A percentile compares a stretch with the other conserved stretches of the same genome.
Conservation (phyloP, 75 land plant genomes). For the Pinus albicaulis region DNA sequence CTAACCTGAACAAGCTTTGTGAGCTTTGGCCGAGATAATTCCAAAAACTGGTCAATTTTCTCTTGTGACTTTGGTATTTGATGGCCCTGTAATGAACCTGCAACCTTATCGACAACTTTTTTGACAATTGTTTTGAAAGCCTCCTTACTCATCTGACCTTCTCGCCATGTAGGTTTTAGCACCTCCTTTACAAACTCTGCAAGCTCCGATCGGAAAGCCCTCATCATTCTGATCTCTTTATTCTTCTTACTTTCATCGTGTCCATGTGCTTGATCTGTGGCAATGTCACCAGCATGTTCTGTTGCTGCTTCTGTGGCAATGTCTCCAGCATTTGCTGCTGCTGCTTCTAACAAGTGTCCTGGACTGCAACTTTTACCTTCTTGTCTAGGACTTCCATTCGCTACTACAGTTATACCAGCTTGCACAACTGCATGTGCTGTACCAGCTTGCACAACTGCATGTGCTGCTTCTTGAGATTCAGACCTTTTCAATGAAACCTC, state of each 20-base stretch:
- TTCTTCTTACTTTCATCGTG: constrained; percentile 40
- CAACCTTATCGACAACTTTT: constrained; percentile 92
- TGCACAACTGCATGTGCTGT: background rate
- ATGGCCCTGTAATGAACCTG: constrained; percentile 52
- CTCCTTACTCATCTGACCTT: constrained; percentile 88
- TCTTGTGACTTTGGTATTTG: constrained; percentile 81
- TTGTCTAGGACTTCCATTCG: constrained; percentile 2
- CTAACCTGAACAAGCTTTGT: constrained; percentile 89
- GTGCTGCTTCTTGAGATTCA: background rate
- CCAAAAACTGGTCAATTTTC: constrained; percentile 69
- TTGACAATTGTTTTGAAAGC: constrained; percentile 89
- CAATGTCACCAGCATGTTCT: constrained; percentile 13
- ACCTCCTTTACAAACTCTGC: constrained; percentile 88
- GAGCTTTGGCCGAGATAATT: constrained; percentile 66
- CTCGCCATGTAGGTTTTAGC: constrained; percentile 91
- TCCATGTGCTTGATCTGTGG: constrained; percentile 19
- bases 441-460: background rate
- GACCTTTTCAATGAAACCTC: background rate
- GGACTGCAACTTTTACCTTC: constrained; percentile 8
- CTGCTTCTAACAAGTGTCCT: background rate
- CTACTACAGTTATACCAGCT: background rate
- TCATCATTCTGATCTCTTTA: constrained; percentile 62
- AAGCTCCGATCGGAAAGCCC: constrained; percentile 67
- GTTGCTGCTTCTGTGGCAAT: constrained; percentile 9
- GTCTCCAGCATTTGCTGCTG: constrained; percentile 6